Conservation (phyloP, 108 stramenopile species). For the Epithemia pelagica region DNA sequence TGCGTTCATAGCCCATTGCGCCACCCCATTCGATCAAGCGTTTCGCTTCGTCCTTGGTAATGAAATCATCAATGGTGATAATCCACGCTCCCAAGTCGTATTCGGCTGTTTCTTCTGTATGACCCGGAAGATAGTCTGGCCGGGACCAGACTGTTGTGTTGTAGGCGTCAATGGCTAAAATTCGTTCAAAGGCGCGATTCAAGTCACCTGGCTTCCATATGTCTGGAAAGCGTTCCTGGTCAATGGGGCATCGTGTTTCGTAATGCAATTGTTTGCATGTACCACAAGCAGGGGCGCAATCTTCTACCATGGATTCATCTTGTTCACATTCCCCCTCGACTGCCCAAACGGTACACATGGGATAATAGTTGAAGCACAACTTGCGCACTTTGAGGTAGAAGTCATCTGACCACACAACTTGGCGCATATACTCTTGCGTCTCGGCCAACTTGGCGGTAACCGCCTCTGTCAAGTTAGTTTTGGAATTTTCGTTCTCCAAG, state of each 20-base stretch:
- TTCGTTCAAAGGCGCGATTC: constrained; percentile 55
- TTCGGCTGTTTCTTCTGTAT: constrained; percentile 22
- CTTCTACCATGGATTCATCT: background rate
- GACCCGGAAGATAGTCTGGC: constrained; percentile 18
- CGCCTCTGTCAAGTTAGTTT: background rate
- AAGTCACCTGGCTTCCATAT: constrained; percentile 58
- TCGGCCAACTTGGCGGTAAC: background rate
- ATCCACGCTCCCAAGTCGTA: constrained; percentile 70
- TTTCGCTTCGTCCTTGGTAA: constrained; percentile 69
- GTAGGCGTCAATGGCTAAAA: constrained; percentile 35
- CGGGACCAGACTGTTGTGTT: constrained; percentile 49
- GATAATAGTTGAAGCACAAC: constrained; percentile 37
- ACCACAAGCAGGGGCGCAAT: background rate
- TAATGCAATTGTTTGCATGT: constrained; percentile 3
- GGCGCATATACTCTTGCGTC: background rate
- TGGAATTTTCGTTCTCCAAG: background rate
- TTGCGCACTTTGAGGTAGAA: background rate
- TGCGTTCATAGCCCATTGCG: constrained; percentile 62
- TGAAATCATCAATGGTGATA: constrained; percentile 76
- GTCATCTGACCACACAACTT: background rate
- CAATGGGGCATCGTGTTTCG: background rate
- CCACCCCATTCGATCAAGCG: constrained; percentile 58
- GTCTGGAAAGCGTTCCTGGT: constrained; percentile 4
- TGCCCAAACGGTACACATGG: constrained; percentile 58
- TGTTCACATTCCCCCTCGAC: constrained; percentile 38